phyloP scores from a whole-genome alignment of 179 eudicot genomes.

The Corrigiola litoralis region DNA sequence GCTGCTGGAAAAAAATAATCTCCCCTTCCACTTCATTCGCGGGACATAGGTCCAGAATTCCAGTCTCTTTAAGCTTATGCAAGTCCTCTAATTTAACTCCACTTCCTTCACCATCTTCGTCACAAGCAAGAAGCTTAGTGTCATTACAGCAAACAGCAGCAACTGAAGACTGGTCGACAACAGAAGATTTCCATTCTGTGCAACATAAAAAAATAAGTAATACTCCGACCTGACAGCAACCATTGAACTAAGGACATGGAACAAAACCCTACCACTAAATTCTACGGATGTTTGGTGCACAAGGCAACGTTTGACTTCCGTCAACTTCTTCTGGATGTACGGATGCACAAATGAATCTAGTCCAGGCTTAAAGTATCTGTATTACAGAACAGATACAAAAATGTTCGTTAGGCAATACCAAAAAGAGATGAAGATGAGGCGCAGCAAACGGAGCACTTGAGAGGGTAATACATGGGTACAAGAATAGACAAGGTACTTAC shows the following conservation, averaged over 20 bases:
- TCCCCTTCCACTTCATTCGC: conserved; percentile 88
- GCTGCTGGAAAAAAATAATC: conserved; percentile 63
- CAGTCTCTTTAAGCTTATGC: conserved; percentile 38
- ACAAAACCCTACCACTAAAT: conserved; percentile 39
- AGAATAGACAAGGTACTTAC: conserved; percentile 19
- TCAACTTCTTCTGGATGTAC: conserved; percentile 38
- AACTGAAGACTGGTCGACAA: conserved; percentile 29
- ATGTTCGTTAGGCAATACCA: too few species aligned
- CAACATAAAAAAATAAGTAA: conserved; percentile 35
- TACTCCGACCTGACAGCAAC: conserved; percentile 12
- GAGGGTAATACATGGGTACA: neutral
- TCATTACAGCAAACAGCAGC: conserved; percentile 34
- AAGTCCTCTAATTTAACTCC: conserved; percentile 36
- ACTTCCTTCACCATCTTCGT: conserved; percentile 17
- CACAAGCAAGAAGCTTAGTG: conserved; percentile 26
- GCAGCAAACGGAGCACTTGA: too few species aligned
- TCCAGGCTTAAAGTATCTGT: conserved; percentile 45
- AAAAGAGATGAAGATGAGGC: too few species aligned
- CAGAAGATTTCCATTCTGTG: conserved; percentile 29
- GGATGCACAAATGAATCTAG: conserved; percentile 58
- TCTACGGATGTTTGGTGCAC: conserved; percentile 15
- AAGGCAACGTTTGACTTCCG: conserved; percentile 36
- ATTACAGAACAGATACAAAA: conserved; percentile 12
- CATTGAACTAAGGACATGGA: conserved; percentile 1
- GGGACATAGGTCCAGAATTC: conserved; percentile 47